Conservation (phyloP, 768 basidiomycete genomes). For the Boletus rubropictus region DNA sequence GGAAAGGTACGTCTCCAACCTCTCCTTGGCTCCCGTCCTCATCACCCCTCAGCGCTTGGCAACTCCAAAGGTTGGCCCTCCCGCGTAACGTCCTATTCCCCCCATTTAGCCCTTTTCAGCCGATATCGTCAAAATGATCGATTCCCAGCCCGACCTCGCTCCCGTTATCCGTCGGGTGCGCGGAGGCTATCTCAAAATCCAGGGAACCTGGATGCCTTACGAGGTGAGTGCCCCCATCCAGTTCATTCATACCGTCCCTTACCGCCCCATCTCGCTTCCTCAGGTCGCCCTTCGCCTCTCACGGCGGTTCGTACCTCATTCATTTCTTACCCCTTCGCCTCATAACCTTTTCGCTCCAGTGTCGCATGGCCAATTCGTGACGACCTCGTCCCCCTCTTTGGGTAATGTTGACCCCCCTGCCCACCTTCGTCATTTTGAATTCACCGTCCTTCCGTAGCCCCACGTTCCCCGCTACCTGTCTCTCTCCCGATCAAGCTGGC, state of each 20-base stretch:
- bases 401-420: conserved; percentile 44
- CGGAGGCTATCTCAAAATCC: conserved; percentile 86
- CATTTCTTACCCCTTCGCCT: conserved; percentile 4
- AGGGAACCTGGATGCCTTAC: conserved; percentile 93
- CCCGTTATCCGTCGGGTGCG: conserved; percentile 77
- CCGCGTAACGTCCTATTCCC: conserved; percentile 6
- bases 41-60: conserved; percentile 54
- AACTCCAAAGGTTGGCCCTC: conserved; percentile 71
- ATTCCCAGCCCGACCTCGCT: conserved; percentile 84
- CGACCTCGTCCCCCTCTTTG: conserved; percentile 82
- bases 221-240: conserved; percentile 47
- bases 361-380: conserved; percentile 87
- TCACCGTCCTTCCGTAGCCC: conserved; percentile 45
- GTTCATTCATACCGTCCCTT: conserved; percentile 9
- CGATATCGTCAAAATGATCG: conserved; percentile 90
- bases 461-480: conserved; percentile 75
- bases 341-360: conserved; percentile 35
- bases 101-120: conserved; percentile 41
- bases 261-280: conserved; percentile 21
- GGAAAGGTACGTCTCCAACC: conserved; percentile 64
- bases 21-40: neutral
- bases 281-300: conserved; percentile 77
- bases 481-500: conserved; percentile 80
- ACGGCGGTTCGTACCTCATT: conserved; percentile 53
- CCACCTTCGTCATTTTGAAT: neutral